phyloP scores from a whole-genome alignment of 805 yeast genomes.

The Candida insectorum region DNA sequence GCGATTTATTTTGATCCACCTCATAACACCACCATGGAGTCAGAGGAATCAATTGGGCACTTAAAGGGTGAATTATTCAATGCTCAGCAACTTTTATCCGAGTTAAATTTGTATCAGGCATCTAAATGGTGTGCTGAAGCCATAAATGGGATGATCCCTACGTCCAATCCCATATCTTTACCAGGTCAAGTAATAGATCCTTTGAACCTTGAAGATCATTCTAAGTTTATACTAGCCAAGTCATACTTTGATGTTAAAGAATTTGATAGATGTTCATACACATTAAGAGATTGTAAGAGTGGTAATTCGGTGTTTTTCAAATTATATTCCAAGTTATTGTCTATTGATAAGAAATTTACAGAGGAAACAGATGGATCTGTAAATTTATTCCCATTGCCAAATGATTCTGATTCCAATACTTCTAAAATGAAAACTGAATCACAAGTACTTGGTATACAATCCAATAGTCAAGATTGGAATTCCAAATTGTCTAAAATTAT shows the following conservation, averaged over 20 bases:
- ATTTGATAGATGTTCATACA: conserved; percentile 70
- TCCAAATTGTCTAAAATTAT: conserved; percentile 30
- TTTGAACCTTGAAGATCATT: conserved; percentile 38
- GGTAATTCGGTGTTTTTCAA: conserved; percentile 58
- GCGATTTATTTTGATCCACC: neutral
- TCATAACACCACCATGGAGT: conserved; percentile 4
- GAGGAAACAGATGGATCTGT: conserved; percentile 72
- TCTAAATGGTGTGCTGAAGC: conserved; percentile 88
- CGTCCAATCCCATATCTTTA: conserved; percentile 3
- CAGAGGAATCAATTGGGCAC: conserved; percentile 9
- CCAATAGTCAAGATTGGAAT: conserved; percentile 19
- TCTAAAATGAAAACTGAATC: conserved; percentile 3
- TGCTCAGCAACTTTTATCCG: conserved; percentile 38
- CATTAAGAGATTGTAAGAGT: conserved; percentile 49
- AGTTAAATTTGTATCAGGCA: conserved; percentile 61
- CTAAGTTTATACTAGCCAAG: conserved; percentile 58
- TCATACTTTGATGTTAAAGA: conserved; percentile 80
- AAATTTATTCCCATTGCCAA: conserved; percentile 28
- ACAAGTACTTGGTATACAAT: conserved; percentile 1
- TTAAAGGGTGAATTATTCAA: conserved; percentile 22
- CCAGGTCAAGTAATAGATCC: conserved; percentile 12
- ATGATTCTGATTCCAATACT: conserved; percentile 11
- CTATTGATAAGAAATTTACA: conserved; percentile 73
- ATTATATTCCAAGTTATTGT: conserved; percentile 64
- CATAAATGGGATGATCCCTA: conserved; percentile 50